Evolutionary conservation across 2,329 filamentous ascomycete species (phyloP).

Genomic region (Paramyrothecium sp.): DNA sequence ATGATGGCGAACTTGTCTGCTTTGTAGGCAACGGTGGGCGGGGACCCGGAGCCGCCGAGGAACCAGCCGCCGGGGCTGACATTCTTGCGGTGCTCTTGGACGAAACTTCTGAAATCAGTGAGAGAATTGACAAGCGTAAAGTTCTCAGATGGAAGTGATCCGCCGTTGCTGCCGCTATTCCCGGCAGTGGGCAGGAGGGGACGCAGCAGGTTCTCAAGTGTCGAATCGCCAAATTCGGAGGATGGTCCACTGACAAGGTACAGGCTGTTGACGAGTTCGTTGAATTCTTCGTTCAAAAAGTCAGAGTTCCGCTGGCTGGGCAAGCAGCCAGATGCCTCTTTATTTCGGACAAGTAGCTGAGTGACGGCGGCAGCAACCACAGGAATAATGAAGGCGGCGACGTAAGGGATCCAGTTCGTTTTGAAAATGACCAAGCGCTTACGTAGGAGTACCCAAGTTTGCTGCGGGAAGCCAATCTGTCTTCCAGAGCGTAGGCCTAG

Average conservation of each 20-base stretch:
- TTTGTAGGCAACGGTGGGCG: constrained; percentile 67
- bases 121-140: constrained; percentile 43
- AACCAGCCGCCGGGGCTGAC: constrained; percentile 78
- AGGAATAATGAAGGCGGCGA: constrained; percentile 71
- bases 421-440: constrained; percentile 65
- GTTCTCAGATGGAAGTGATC: constrained; percentile 3
- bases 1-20: constrained; percentile 52
- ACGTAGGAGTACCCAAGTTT: constrained; percentile 61
- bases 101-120: constrained; percentile 63
- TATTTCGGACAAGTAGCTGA: constrained; percentile 66
- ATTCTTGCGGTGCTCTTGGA: constrained; percentile 60
- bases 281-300: constrained; percentile 11
- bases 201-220: constrained; percentile 9
- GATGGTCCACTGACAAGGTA: constrained; percentile 20
- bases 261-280: constrained; percentile 14
- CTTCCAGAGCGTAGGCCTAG: constrained; percentile 49
- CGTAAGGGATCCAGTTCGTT: constrained; percentile 59
- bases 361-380: constrained; percentile 73
- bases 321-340: constrained; percentile 46
- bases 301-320: constrained; percentile 11
- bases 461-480: constrained; percentile 55
- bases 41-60: constrained; percentile 55
- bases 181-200: constrained; percentile 11
- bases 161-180: constrained; percentile 1
- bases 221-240: constrained; percentile 10